Evolutionary conservation across 169 alveolate species (phyloP), one percentile per base, ranked within the genome.

Genomic region (Eimeria brunetti): DNA sequence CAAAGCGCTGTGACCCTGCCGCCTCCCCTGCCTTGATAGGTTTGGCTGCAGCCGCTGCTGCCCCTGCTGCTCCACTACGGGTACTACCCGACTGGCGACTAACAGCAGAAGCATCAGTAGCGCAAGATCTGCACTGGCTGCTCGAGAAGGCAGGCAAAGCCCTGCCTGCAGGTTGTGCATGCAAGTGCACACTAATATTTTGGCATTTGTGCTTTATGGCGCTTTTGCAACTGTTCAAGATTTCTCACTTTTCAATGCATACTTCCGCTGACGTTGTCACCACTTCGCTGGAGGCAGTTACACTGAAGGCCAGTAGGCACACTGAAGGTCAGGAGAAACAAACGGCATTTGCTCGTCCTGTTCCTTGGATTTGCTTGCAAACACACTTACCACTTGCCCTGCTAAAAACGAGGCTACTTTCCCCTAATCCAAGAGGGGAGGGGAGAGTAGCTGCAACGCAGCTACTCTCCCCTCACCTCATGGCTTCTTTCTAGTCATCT

Each of bases 1-100:
- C 69, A 80, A 49, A 30, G 71, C 14, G 89, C 89, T 20, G 67
- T 80, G 38, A 44, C 76, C 44, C 76, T 67, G 22, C 44, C 76
- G 2, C 44, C 76, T 2, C 76, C 76, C 76, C 44, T 30, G 11
- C 44, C 20, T 67, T n/a, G 75, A n/a, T 64, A 67, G 76, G 2
- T 67, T 16, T 41, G 14, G 44, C 44, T 9, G 16, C 76, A 67
- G 44, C 76, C 8, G 11, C 76, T 1, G 20, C 44, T 67, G 44
- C 76, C n/a, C 44, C 44, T 30, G 76, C 76, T 30, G 44, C 76
- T 67, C 44, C 69, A 41, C 8, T 41, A 41, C 46, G 46, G 46
- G 46, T 7, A 41, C 44, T 11, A 30, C 44, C 2, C 27, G 18
- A 67, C 6, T 30, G 44, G 76, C 2, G 8, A 67, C 44, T 30